Percentiles rank a stretch among this genome's conserved stretches.
Conservation (phyloP, 371 early-diverging fungal genomes). For the Mycotypha africana region DNA sequence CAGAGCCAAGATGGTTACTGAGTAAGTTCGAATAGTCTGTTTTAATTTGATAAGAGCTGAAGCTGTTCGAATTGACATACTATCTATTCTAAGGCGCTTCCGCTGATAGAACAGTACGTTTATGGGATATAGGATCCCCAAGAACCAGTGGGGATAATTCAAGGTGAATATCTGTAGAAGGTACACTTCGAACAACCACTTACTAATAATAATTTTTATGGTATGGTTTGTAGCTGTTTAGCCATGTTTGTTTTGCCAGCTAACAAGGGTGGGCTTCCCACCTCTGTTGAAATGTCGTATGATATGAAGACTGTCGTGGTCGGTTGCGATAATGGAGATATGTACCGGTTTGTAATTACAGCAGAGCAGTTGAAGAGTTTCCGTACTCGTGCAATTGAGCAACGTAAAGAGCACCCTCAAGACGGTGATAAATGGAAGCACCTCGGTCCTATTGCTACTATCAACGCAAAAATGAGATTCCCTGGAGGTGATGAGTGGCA, state of each 20-base stretch:
- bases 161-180: too few species aligned
- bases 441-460: background rate
- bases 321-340: constrained; percentile 27
- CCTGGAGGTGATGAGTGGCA: constrained; percentile 57
- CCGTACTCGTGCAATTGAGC: background rate
- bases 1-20: constrained; percentile 47
- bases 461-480: constrained; percentile 18
- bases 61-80: too few species aligned
- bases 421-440: background rate
- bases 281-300: constrained; percentile 19
- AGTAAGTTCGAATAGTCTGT: constrained; percentile 45
- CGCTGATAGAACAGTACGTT: constrained; percentile 43
- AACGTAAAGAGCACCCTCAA: background rate
- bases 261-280: constrained; percentile 16
- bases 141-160: constrained; percentile 19
- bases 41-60: too few species aligned
- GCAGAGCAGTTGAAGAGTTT: background rate
- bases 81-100: constrained; percentile 33
- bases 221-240: constrained; percentile 20
- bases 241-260: constrained; percentile 27
- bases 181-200: too few species aligned
- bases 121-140: constrained; percentile 58
- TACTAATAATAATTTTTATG: background rate
- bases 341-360: constrained; percentile 18
- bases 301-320: constrained; percentile 23